phyloP scores from a whole-genome alignment of 306 rosid genomes.

The Acmispon strigosus region DNA sequence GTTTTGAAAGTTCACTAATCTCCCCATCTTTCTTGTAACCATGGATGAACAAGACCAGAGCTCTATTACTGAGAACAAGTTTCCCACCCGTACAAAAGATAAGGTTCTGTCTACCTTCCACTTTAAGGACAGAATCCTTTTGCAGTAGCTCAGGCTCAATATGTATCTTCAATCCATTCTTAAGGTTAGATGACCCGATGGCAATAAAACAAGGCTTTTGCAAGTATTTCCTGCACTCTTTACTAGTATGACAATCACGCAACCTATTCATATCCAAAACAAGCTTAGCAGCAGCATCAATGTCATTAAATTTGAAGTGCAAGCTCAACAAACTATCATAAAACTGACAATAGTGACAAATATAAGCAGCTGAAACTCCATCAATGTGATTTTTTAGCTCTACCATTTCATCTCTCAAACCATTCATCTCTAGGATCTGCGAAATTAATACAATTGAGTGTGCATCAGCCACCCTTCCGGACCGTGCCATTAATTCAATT shows the following conservation, averaged over 20 bases:
- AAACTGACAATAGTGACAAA: constrained; percentile 50
- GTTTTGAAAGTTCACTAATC: constrained; percentile 55
- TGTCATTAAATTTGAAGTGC: constrained; percentile 71
- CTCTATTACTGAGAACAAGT: constrained; percentile 56
- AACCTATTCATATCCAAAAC: constrained; percentile 49
- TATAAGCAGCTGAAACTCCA: constrained; percentile 37
- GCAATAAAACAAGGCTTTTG: constrained; percentile 48
- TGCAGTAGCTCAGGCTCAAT: constrained; percentile 55
- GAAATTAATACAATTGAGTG: constrained; percentile 55
- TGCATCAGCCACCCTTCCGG: constrained; percentile 60
- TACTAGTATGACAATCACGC: constrained; percentile 23
- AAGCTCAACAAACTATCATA: constrained; percentile 79
- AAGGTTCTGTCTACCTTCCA: constrained; percentile 54
- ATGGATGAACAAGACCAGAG: constrained; percentile 52
- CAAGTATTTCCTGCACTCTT: constrained; percentile 20
- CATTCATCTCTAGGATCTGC: constrained; percentile 65
- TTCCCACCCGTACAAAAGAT: constrained; percentile 48
- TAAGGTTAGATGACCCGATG: constrained; percentile 63
- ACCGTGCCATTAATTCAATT: constrained; percentile 53
- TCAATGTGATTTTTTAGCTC: constrained; percentile 49
- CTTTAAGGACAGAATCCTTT: constrained; percentile 60
- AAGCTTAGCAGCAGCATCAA: constrained; percentile 61
- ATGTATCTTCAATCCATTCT: constrained; percentile 48
- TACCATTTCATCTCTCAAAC: constrained; percentile 68
- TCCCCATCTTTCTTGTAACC: constrained; percentile 44